Base-by-base conservation (phyloP, 352 stramenopile species). In the Albugo laibachii region DNA sequence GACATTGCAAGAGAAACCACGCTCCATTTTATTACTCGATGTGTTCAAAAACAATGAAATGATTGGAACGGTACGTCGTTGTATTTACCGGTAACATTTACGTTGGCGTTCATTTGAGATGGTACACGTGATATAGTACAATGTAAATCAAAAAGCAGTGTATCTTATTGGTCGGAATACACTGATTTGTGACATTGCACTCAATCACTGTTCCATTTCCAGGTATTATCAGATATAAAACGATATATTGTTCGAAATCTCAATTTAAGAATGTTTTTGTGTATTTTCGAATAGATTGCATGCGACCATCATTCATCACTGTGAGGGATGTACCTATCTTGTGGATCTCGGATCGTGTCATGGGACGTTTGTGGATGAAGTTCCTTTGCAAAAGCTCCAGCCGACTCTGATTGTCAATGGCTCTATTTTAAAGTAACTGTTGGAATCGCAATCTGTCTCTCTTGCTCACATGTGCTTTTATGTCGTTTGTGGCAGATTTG, bases 121-220 rank as follows among this genome's bases (percentile, higher is more conserved):
- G 38, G 8, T 24, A 19, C 3, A 10, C 38, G 20, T 43, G 38
- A 8, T 43, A 3, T 47, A 85, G 68, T 63, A 86, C 44, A 83
- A 66, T 10, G 76, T 89, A 49, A 70, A 84, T 38, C 65, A 83
- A 38, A 86, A 89, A 50, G 44, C 69, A 3, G 62, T 72, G 46
- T 86, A 85, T 45, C 55, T 89, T 13, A 75, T 89, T 52, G 76
- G 76, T 4, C 64, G 76, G 38, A 85, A 85, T 45, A 62, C 73
- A 3, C 65, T 62, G 11, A 70, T 83, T 14, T 86, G 73, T 38
- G 76, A 89, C 27, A 73, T 89, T 18, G 76, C 86, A 34, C 56
- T 89, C 11, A 75, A 72, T 50, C 76, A 89, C 52, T 85, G 74
- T 59, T 89, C 76, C 38, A 82, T 89, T 47, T 89, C 76, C 24